Evolutionary conservation across 2,329 filamentous ascomycete genomes (phyloP).

Genomic region (Alternaria brassicae): DNA sequence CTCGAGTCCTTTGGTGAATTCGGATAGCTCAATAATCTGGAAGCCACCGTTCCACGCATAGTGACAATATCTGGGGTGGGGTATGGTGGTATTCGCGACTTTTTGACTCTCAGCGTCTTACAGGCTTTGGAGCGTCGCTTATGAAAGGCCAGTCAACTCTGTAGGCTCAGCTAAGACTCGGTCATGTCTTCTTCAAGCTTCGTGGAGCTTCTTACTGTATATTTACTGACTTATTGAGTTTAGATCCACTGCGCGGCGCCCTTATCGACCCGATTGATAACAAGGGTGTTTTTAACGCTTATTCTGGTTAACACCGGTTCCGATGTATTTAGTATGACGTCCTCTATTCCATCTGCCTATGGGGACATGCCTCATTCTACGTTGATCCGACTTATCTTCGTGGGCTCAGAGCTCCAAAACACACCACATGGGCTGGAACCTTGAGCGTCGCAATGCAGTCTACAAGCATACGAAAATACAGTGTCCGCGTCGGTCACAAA

Average conservation of each 20-base stretch:
- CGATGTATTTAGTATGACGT: conserved; percentile 27
- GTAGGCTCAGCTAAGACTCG: background rate
- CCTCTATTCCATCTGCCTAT: conserved; percentile 24
- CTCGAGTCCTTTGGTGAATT: conserved; percentile 60
- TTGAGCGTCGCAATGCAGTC: conserved; percentile 21
- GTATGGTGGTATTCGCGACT: conserved; percentile 24
- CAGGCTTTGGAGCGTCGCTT: conserved; percentile 31
- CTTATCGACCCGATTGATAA: conserved; percentile 24
- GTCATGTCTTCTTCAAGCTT: too few relatives aligned
- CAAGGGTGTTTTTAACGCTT: conserved; percentile 30
- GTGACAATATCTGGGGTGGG: conserved; percentile 28
- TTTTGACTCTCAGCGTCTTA: conserved; percentile 26
- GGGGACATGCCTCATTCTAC: conserved; percentile 25
- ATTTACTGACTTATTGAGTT: background rate
- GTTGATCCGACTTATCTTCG: conserved; percentile 20
- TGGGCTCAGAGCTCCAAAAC: conserved; percentile 21
- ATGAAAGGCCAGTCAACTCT: conserved; percentile 7
- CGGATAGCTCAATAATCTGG: conserved; percentile 52
- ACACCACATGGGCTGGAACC: conserved; percentile 12
- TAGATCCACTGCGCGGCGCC: conserved; percentile 9
- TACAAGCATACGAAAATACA: conserved; percentile 20
- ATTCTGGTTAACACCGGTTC: conserved; percentile 18
- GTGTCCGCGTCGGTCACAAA: conserved; percentile 19
- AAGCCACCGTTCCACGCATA: conserved; percentile 27
- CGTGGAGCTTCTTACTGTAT: background rate